Conservation (phyloP, 1,284 basidiomycete genomes). For the Xerocomus minutiporus region DNA sequence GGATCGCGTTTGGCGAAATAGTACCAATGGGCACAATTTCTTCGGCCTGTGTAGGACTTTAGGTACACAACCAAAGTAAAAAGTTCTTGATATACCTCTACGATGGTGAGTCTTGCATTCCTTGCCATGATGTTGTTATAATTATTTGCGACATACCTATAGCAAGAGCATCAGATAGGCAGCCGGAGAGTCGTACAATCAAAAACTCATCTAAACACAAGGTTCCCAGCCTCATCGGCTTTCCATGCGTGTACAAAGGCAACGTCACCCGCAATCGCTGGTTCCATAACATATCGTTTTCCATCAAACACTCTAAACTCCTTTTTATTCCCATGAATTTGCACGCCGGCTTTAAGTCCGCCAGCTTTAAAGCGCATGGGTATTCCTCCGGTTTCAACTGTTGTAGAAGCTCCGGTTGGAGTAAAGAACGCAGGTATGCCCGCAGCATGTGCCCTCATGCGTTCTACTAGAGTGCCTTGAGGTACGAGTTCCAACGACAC, state of each 20-base stretch:
- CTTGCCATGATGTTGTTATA: conserved; percentile 74
- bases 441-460: too few relatives aligned
- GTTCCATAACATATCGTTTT: conserved; percentile 19
- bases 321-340: conserved; percentile 49
- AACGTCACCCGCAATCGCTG: conserved; percentile 79
- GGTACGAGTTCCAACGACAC: neutral
- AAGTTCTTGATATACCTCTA: conserved; percentile 52
- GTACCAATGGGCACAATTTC: conserved; percentile 86
- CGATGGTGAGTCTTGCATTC: conserved; percentile 84
- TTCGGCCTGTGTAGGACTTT: conserved; percentile 58
- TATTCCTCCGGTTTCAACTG: conserved; percentile 52
- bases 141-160: conserved; percentile 64
- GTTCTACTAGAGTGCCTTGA: neutral
- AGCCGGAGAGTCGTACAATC: neutral
- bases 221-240: conserved; percentile 84
- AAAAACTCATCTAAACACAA: conserved; percentile 60
- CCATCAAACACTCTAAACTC: conserved; percentile 78
- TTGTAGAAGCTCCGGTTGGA: conserved; percentile 44
- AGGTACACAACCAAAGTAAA: neutral
- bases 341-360: conserved; percentile 54
- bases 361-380: conserved; percentile 47
- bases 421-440: neutral
- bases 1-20: conserved; percentile 78
- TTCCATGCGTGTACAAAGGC: conserved; percentile 83
- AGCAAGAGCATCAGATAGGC: conserved; percentile 2